Evolutionary conservation across 106 monocot species (phyloP), one percentile per base, ranked within the genome.

Genomic region (Acanthochlamys bracteata): DNA sequence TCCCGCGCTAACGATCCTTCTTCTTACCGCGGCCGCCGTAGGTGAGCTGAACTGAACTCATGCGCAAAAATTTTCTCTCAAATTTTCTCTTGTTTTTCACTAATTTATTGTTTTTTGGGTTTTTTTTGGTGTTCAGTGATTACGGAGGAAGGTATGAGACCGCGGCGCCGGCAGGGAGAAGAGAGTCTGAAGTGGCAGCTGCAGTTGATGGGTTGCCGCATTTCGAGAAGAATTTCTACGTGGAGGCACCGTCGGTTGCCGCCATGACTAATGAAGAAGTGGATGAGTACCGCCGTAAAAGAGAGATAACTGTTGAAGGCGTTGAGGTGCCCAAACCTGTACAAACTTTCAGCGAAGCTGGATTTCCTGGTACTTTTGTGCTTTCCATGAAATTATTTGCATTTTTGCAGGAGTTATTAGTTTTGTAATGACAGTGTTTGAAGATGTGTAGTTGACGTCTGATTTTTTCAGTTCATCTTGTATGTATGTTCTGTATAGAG

Each of bases 201-300:
- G 90, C 80, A 21, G 57, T 88, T 40, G 96, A 88, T 39, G 96
- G 88, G 39, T 58, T 98, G 65, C 76, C 81, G 27, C 84, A 80
- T 0, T 98, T 98, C 64, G 96, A 98, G 73, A 98, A 98, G 85
- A 98, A 98, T 60, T 92, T 98, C 78, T 98, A 98, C 23, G 79
- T 67, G 20, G 96, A 98, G 75, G 68, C 88, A 7, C 75, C 88
- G 0, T 76, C 83, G 9, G 91, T 98, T 27, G 68, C 91, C 4
- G 53, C 78, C 41, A 88, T 98, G 91, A 83, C 83, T 7, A 80
- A 79, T 58, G 73, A 63, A 8, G 96, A 98, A 20, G 88, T 92
- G 1, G 91, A 81, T 70, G 91, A 84, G 4, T 98, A 98, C 59
- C 75, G 96, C 2, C 67, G 25, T 6, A 74, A 71, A 69, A 64